Evolutionary conservation across 2,329 filamentous ascomycete genomes (phyloP), one percentile per base, ranked within the genome.

Genomic region (Raffaelea arxii): DNA sequence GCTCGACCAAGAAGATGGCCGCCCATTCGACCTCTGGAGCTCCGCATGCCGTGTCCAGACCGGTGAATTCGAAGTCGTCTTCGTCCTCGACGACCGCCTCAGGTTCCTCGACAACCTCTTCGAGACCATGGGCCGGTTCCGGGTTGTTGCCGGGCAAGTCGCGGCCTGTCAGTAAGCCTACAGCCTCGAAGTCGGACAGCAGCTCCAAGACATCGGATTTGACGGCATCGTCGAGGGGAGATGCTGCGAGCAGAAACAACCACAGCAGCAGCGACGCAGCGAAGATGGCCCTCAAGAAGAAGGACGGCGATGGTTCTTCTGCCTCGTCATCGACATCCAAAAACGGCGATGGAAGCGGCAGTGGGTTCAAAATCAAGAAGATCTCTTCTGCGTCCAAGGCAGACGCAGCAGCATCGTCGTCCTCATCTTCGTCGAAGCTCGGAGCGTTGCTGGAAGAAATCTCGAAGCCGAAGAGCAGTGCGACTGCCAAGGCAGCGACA

Each of bases 391-490:
- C 49, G 4, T 19, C 50, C 38, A 67, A 65, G 47, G 53, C 57
- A 14, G 63, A 56, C 9, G 22, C 59, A 2, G 55, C 65, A 21
- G 56, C 57, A 25, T 43, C 43, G 9, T 32, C 41, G 11, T 41
- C 44, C 11, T 61, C 66, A 2, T 61, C 64, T 36, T 61, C 62
- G 3, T 76, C 74, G 2, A 71, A 68, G 30, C 75, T 80, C 47
- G 71, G 74, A 12, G 73, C 73, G 6, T 60, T 80, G 16, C 65
- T 80, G 19, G 72, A 74, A 3, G 65, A 70, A 38, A 70, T 69
- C 14, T 62, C 67, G 4, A 74, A 75, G 47, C 64, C 72, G 0
- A 77, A 78, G 53, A 18, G 14, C 27, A 77, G 79, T 48, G 55
- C 57, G 11, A 68, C 66, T 25, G 62, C 64, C n/a, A 57, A 63